phyloP scores from a whole-genome alignment of 768 basidiomycete genomes.

The Tricholoma furcatifolium region DNA sequence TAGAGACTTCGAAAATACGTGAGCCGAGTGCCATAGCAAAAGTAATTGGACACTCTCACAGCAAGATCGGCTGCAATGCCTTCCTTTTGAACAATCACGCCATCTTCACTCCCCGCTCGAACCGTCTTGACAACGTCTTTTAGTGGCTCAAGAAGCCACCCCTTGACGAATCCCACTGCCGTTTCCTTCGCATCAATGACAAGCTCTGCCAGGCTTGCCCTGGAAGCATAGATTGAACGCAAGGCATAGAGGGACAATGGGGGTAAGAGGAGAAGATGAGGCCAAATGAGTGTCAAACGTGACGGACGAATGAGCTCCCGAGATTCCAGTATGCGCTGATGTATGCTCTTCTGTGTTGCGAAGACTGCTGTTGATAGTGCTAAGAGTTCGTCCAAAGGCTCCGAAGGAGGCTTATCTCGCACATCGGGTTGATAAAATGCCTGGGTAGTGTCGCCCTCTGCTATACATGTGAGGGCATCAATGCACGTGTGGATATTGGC shows the following conservation, averaged over 20 bases:
- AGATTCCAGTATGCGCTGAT: slow-evolving; percentile 25
- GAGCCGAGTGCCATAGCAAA: not conserved
- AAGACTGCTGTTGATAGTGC: slow-evolving; percentile 28
- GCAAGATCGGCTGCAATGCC: slow-evolving; percentile 85
- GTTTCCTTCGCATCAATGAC: slow-evolving; percentile 66
- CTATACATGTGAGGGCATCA: slow-evolving; percentile 17
- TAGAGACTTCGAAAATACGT: slow-evolving; percentile 56
- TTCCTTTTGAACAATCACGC: slow-evolving; percentile 74
- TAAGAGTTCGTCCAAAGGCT: slow-evolving; percentile 14
- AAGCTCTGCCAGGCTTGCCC: slow-evolving; percentile 54
- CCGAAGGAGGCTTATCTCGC: not conserved
- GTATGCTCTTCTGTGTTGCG: slow-evolving; percentile 27
- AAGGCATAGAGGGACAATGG: slow-evolving; percentile 56
- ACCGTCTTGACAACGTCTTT: slow-evolving; percentile 81
- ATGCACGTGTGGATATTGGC: slow-evolving; percentile 17
- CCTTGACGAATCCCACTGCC: slow-evolving; percentile 65
- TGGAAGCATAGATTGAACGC: slow-evolving; percentile 54
- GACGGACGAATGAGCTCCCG: slow-evolving; percentile 63
- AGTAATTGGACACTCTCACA: slow-evolving; percentile 39
- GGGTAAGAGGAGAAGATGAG: slow-evolving; percentile 74
- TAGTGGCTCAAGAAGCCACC: slow-evolving; percentile 89
- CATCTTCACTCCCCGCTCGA: slow-evolving; percentile 72
- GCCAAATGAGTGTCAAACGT: slow-evolving; percentile 73
- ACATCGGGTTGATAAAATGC: slow-evolving; percentile 7
- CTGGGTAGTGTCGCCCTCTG: slow-evolving; percentile 17